Base-by-base conservation (phyloP, 768 basidiomycete species). In the Naematelia encephala region DNA sequence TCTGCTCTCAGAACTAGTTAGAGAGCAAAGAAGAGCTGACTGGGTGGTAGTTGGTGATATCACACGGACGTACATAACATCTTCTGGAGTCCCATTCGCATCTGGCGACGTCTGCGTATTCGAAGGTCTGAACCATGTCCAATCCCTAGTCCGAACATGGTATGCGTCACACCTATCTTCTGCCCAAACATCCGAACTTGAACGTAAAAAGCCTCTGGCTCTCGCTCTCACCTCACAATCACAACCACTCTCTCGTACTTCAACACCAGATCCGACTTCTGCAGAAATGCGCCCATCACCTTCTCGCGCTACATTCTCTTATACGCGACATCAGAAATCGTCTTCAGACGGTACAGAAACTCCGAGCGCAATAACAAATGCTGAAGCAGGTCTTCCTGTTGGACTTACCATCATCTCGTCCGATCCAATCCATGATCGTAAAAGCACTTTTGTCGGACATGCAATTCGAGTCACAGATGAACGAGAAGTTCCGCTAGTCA, bases 401-500 rank as follows among this genome's bases (percentile, higher is more conserved):
- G 80, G 82, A 0, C 78, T 90, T n/a, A 76, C 83, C 48, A 82
- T 97, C 12, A 78, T 83, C 57, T 82, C 85, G 45, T 84, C 88
- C 0, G 89, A 90, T 57, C 84, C 93, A 0, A 90, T 97, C 56
- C 79, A 83, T 5, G 93, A 94, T 75, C 82, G 91, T 25, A 93
- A 88, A 74, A 90, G 88, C 61, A 81, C 82, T 0, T 96, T 97
- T 68, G 81, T 94, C 5, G 92, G 91, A 8, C 83, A 91, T 21
- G 90, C 91, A 0, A 90, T 90, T 74, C 80, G 79, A 45, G 87
- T 94, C 70, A 83, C 84, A 4, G 82, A 90, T 76, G 88, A 89
- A 0, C 82, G 84, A 4, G 84, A 91, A 80, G 90, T 88, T 4
- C 74, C 77, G 45, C 54, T 76, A 13, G 67, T 76, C 4, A 67